Evolutionary conservation across 2,329 filamentous ascomycete species (phyloP), one percentile per base, ranked within the genome.

Genomic region (Alternaria sp.): DNA sequence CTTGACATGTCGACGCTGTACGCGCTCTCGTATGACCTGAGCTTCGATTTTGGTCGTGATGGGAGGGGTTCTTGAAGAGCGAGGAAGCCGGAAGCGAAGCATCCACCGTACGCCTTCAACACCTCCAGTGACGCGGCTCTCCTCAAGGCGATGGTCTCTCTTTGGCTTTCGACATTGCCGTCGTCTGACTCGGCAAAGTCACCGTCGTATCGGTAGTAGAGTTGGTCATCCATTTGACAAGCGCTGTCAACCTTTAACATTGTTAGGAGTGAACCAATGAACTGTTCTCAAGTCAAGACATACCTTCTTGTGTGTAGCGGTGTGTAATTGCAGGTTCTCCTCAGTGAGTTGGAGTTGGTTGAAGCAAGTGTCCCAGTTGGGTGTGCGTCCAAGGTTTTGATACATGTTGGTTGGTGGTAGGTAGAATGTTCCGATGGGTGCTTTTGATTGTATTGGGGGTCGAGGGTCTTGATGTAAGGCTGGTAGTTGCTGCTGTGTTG

Each of bases 311-410:
- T 62, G 69, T 51, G 67, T 58, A 2, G 67, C 70, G 54, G 73
- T 73, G 57, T 79, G 76, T 45, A 73, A 59, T 51, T 70, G 67
- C 28, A 79, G 46, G 61, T 79, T 79, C 49, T 75, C 72, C 47
- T 77, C 73, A 1, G 77, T 77, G 43, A 79, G 66, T 52, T 62
- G 62, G 26, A 46, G 32, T 58, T 62, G 62, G 21, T 57, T 58
- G 59, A 63, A 70, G 59, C 52, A 25, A 44, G 59, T 44, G 13
- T 56, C 54, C 56, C 59, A 65, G 57, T 63, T 63, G 57, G 61
- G 57, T 28, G 51, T 61, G 23, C 60, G 49, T 55, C 61, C 56
- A 32, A 63, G 63, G 28, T 63, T 60, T 43, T 63, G 59, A 45
- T 65, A 67, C 65, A 67, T 67, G 52, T 50, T 61, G 53, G 21